phyloP scores from a whole-genome alignment of 306 rosid species.

The Sophora flavescens region DNA sequence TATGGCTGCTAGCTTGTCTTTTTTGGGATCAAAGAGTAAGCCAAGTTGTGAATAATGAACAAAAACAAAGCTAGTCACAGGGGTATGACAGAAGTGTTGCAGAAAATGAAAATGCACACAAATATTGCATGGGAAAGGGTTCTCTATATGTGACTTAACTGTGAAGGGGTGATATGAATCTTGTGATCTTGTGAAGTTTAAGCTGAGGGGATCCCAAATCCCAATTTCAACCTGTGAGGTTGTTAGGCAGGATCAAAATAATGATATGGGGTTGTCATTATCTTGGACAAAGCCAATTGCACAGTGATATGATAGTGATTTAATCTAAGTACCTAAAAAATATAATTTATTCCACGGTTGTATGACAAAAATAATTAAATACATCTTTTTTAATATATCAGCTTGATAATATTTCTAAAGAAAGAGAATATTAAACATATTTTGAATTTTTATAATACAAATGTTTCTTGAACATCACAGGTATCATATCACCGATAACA shows the following conservation, averaged over 20 bases:
- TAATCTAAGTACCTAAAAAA: too few species aligned
- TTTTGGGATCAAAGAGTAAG: not conserved
- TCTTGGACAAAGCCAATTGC: slow-evolving; percentile 3
- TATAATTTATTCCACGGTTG: too few species aligned
- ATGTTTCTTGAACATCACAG: too few species aligned
- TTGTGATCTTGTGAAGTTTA: slow-evolving; percentile 49
- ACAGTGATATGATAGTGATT: too few species aligned
- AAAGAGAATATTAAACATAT: too few species aligned
- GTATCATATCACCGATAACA: too few species aligned
- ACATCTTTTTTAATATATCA: too few species aligned
- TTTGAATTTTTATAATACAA: too few species aligned
- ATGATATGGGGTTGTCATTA: slow-evolving; percentile 39
- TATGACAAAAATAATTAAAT: too few species aligned
- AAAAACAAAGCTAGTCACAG: not conserved
- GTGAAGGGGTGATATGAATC: slow-evolving; percentile 10
- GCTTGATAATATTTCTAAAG: too few species aligned
- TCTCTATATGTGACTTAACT: slow-evolving; percentile 36
- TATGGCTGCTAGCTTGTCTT: slow-evolving; percentile 27
- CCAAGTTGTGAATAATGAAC: not conserved
- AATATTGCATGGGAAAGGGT: slow-evolving; percentile 43
- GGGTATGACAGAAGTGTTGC: not conserved
- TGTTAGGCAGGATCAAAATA: slow-evolving; percentile 25
- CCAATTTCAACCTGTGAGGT: slow-evolving; percentile 47
- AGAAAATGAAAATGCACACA: slow-evolving; percentile 29
- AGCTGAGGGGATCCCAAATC: slow-evolving; percentile 32